Evolutionary conservation across 2,329 filamentous ascomycete species (phyloP).

Genomic region (Geoglossum cookeanum): DNA sequence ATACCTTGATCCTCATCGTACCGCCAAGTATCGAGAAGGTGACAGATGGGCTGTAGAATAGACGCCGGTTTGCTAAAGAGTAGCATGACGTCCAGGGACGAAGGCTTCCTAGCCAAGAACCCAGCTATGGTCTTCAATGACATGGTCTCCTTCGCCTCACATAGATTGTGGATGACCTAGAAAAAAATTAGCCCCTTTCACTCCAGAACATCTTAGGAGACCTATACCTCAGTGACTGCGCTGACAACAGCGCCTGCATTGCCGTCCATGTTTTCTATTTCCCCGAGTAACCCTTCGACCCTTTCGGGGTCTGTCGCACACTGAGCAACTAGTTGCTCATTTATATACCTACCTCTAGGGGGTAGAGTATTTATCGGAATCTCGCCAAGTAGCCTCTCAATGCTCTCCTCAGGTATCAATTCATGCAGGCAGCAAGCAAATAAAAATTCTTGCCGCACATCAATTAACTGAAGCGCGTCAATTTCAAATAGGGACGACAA

Average conservation of each 20-base stretch:
- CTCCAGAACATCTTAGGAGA: background rate
- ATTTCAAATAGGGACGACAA: conserved; percentile 44
- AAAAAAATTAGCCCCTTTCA: conserved; percentile 11
- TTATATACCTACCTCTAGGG: conserved; percentile 52
- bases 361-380: conserved; percentile 65
- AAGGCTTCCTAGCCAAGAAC: conserved; percentile 51
- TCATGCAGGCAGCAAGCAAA: conserved; percentile 79
- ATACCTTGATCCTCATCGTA: conserved; percentile 59
- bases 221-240: conserved; percentile 49
- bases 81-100: conserved; percentile 54
- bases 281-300: conserved; percentile 56
- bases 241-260: conserved; percentile 74
- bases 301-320: conserved; percentile 59
- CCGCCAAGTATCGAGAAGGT: conserved; percentile 57
- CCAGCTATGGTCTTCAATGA: conserved; percentile 57
- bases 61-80: conserved; percentile 52
- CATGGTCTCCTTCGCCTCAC: conserved; percentile 50
- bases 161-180: conserved; percentile 35
- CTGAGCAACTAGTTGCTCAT: conserved; percentile 59
- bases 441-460: conserved; percentile 65
- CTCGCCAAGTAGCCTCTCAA: conserved; percentile 66
- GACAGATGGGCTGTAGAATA: conserved; percentile 56
- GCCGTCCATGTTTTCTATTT: conserved; percentile 77
- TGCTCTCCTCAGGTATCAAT: conserved; percentile 58
- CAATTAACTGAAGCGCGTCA: conserved; percentile 35